A percentile compares a stretch with the other conserved stretches of the same genome.
phyloP scores from a whole-genome alignment of 176 grass and related monocot genomes.

The Zoysia japonica region DNA sequence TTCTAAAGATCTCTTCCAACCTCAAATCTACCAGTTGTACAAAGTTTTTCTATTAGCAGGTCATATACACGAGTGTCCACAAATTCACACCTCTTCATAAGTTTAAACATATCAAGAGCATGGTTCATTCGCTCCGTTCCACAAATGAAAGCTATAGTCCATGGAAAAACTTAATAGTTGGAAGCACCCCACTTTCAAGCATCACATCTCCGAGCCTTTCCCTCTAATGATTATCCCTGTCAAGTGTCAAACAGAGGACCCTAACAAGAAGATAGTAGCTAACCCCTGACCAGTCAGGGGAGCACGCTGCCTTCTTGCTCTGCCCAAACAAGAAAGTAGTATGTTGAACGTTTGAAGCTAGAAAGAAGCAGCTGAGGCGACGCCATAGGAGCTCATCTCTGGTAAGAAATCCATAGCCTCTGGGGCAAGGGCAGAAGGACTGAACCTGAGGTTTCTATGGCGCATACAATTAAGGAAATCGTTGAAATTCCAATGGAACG shows the following conservation, averaged over 20 bases:
- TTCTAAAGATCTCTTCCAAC: constrained; percentile 60
- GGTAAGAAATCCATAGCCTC: constrained; percentile 59
- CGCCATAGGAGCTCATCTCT: constrained; percentile 56
- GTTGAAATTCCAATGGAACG: constrained; percentile 45
- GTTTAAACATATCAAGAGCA: constrained; percentile 63
- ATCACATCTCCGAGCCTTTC: constrained; percentile 58
- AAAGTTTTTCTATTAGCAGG: constrained; percentile 65
- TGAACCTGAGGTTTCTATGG: constrained; percentile 68
- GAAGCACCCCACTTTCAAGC: constrained; percentile 57
- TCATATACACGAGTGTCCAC: constrained; percentile 47
- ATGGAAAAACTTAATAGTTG: constrained; percentile 52
- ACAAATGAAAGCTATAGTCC: constrained; percentile 63
- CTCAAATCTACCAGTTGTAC: constrained; percentile 61
- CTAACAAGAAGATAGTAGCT: constrained; percentile 72
- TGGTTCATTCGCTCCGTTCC: constrained; percentile 59
- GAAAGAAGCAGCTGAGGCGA: constrained; percentile 36
- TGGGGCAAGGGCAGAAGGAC: constrained; percentile 61
- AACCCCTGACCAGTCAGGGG: constrained; percentile 56
- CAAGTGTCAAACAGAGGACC: constrained; percentile 48
- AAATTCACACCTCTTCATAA: constrained; percentile 48
- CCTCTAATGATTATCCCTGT: constrained; percentile 60
- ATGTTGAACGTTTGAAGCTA: constrained; percentile 58
- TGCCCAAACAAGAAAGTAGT: constrained; percentile 59
- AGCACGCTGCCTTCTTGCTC: constrained; percentile 58
- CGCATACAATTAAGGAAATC: constrained; percentile 58